Base-by-base conservation (phyloP, 2,329 filamentous ascomycete genomes). In the Dothideomycetidae sp. region DNA sequence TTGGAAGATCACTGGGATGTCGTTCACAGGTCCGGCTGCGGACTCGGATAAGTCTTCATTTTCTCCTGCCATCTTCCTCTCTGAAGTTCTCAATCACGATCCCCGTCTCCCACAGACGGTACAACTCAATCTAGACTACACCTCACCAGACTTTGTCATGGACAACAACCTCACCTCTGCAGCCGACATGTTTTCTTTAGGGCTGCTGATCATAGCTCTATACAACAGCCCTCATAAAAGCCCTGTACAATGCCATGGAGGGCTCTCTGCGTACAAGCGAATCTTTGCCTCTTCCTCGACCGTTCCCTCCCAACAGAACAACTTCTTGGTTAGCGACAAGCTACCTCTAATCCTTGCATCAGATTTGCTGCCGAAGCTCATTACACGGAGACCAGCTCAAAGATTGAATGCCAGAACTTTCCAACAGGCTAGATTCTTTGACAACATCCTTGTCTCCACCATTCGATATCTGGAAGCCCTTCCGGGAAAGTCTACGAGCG, bases 1-100 rank as follows among this genome's bases (percentile, higher is more conserved):
- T 58, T 98, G 90, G 90, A 98, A 98, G 57, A 82, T 98, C 43
- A 88, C 85, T 49, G 90, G 88, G n/a, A 70, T 98, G 28, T 75
- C 81, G 0, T 98, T 94, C 57, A 83, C 81, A 54, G 81, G 81
- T 31, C 81, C 85, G 10, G 74, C 82, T 33, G 81, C 85, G 48
- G 71, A 73, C 49, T 81, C 81, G 13, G 77, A 74, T 17, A 47
- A 51, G 5, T 48, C 54, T 16, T 81, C 82, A 3, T 79, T 82
- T 3, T 74, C 93, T 33, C 70, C 78, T 29, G 80, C 83, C 7
- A 78, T 96, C 48, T 82, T 75, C 45, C 69, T 96, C 13, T 78
- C 81, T 17, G 85, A 94, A 57, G 76, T 78, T 11, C 67, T 94
- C 13, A 85, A 92, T 55, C 70, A 86, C 51, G 88, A 96, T 50